These are phyloP conservation scores for Alternaria postmessia DNA, from an alignment of 2,329 filamentous ascomycete genomes.

Conservation along the genomic window DNA sequence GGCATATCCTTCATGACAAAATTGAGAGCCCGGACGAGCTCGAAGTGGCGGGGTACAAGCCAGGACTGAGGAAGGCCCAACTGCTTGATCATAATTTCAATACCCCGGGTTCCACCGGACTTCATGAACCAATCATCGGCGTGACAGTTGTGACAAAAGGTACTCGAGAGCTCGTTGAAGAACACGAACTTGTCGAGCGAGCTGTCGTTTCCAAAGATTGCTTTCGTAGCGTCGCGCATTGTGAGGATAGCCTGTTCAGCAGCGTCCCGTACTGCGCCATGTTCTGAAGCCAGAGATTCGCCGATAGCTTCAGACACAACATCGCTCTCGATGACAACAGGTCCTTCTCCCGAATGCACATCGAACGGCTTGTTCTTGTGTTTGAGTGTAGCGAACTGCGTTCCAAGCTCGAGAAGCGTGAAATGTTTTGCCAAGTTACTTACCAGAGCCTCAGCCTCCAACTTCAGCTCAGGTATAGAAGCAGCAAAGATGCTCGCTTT, in stretches of 20 bases:
- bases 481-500: conserved; percentile 88
- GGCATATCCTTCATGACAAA: conserved; percentile 99
- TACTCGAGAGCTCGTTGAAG: conserved; percentile 81
- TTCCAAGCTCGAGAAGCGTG: conserved; percentile 86
- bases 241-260: conserved; percentile 80
- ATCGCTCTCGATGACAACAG: conserved; percentile 84
- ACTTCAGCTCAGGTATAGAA: conserved; percentile 80
- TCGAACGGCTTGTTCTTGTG: conserved; percentile 81
- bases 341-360: conserved; percentile 84
- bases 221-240: conserved; percentile 77
- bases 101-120: conserved; percentile 88
- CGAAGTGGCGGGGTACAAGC: conserved; percentile 81
- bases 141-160: conserved; percentile 93
- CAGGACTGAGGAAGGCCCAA: conserved; percentile 84
- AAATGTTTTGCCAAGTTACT: conserved; percentile 88
- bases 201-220: conserved; percentile 78
- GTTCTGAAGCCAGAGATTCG: conserved; percentile 87
- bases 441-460: conserved; percentile 78
- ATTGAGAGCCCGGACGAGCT: conserved; percentile 89
- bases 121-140: conserved; percentile 99
- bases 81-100: conserved; percentile 85
- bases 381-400: conserved; percentile 81
- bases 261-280: conserved; percentile 78
- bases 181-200: conserved; percentile 80
- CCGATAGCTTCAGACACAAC: conserved; percentile 89